These are phyloP conservation scores for Oleoguttula mirabilis DNA, from an alignment of 495 filamentous ascomycete species.

Conservation along the genomic window DNA sequence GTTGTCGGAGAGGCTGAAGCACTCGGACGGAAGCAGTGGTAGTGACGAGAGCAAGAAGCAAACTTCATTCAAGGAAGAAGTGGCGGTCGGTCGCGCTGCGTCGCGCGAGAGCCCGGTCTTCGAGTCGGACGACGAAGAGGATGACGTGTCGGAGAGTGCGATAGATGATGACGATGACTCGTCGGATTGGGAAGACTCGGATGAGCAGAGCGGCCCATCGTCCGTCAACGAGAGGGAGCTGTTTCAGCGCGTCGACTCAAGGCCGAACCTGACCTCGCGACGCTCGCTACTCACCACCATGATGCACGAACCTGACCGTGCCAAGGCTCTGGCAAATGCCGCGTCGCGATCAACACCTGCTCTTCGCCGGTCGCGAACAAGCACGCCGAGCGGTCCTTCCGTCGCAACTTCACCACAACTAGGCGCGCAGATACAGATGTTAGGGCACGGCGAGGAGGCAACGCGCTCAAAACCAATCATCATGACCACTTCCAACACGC, in stretches of 20 bases:
- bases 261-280: conserved; percentile 70
- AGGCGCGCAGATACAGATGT: conserved; percentile 2
- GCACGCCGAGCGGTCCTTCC: conserved; percentile 63
- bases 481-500: conserved; percentile 55
- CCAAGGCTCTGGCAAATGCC: conserved; percentile 48
- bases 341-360: conserved; percentile 73
- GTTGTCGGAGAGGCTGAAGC: conserved; percentile 41
- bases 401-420: conserved; percentile 58
- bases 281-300: conserved; percentile 82
- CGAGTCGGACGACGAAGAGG: conserved; percentile 43
- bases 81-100: conserved; percentile 47
- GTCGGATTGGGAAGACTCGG: conserved; percentile 86
- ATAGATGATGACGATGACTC: conserved; percentile 66
- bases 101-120: conserved; percentile 55
- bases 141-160: conserved; percentile 28
- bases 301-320: conserved; percentile 66
- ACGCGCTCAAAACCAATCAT: conserved; percentile 73
- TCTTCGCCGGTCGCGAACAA: conserved; percentile 62
- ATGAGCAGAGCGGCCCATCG: conserved; percentile 72
- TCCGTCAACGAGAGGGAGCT: conserved; percentile 65
- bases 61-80: conserved; percentile 72
- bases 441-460: conserved; percentile 48
- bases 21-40: conserved; percentile 21
- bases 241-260: conserved; percentile 85
- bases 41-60: conserved; percentile 50